Evolutionary conservation across 345 rosid genomes (phyloP).

Genomic region (Rhizophora mangle): DNA sequence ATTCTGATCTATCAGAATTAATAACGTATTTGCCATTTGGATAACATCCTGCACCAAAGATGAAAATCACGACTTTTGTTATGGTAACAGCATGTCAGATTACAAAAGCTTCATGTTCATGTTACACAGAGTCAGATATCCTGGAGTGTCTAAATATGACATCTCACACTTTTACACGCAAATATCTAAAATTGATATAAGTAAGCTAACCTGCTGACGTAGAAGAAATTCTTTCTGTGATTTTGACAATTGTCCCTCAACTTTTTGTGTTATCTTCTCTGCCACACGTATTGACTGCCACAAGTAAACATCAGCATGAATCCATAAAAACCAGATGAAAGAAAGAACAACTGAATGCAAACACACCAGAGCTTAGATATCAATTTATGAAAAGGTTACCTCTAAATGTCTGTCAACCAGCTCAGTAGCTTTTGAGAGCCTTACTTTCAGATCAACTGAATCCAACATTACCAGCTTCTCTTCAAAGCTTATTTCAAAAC

Average conservation of each 20-base stretch:
- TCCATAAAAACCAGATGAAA: constrained; percentile 22
- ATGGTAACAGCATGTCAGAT: too few relatives aligned
- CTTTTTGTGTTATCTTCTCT: constrained; percentile 98
- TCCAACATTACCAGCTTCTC: constrained; percentile 95
- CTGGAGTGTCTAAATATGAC: background rate
- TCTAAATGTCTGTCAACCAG: constrained; percentile 97
- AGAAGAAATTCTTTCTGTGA: constrained; percentile 98
- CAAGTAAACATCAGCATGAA: constrained; percentile 31
- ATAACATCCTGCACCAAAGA: too few relatives aligned
- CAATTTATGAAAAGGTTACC: constrained; percentile 43
- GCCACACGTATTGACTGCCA: constrained; percentile 98
- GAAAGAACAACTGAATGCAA: constrained; percentile 14
- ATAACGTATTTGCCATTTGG: too few relatives aligned
- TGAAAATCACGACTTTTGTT: too few relatives aligned
- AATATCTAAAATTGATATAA: background rate
- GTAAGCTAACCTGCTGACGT: constrained; percentile 88
- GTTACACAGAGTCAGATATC: background rate
- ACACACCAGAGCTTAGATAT: constrained; percentile 5
- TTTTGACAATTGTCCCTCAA: constrained; percentile 96
- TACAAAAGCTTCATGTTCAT: too few relatives aligned
- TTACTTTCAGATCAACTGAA: constrained; percentile 85
- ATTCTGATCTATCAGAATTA: too few relatives aligned
- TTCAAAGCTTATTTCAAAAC: constrained; percentile 97
- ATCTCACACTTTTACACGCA: background rate
- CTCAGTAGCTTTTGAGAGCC: constrained; percentile 95